Base-by-base conservation (phyloP, 2,329 filamentous ascomycete species). In the Grosmannia huntii region DNA sequence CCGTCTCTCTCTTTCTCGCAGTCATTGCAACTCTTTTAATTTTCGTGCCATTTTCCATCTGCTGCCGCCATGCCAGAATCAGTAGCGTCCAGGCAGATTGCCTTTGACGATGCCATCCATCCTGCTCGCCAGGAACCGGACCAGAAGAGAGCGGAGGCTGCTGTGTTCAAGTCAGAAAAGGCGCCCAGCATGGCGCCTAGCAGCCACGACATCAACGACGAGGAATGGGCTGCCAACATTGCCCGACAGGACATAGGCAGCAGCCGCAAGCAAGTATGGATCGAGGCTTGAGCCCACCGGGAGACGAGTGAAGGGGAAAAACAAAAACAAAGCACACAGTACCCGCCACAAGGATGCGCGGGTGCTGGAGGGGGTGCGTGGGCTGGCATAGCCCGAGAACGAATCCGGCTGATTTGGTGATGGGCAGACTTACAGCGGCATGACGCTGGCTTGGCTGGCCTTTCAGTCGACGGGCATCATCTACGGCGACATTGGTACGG, bases 401-500 rank as follows among this genome's bases (percentile, higher is more conserved):
- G 41, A 31, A 50, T 38, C 16, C 25, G 7, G 46, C 63, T 64
- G 56, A 62, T 59, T 57, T 11, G 21, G 14, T 38, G 11, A 1
- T 19, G 28, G n/a, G 7, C 56, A 66, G 64, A 64, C 60, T 31
- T 67, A 66, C 49, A 56, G 59, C 48, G 65, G 65, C 38, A 41
- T 62, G 49, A 36, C 63, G 16, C 61, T 68, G 19, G 55, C 62
- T 16, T 67, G 79, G 77, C 74, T 85, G 50, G 78, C 82, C 27
- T 86, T 85, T 66, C 83, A 86, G 68, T 82, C 78, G 6, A 78
- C 78, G 38, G 84, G 84, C 57, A 81, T 85, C 56, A 86, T 87
- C 57, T 87, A 87, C 61, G 84, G 84, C 27, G 84, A 87, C 64
- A 85, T 87, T 65, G 84, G 83, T 59, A 78, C 75, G 53, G 57